phyloP scores from a whole-genome alignment of 1,284 basidiomycete genomes.

The Phellopilus nigrolimitatus region DNA sequence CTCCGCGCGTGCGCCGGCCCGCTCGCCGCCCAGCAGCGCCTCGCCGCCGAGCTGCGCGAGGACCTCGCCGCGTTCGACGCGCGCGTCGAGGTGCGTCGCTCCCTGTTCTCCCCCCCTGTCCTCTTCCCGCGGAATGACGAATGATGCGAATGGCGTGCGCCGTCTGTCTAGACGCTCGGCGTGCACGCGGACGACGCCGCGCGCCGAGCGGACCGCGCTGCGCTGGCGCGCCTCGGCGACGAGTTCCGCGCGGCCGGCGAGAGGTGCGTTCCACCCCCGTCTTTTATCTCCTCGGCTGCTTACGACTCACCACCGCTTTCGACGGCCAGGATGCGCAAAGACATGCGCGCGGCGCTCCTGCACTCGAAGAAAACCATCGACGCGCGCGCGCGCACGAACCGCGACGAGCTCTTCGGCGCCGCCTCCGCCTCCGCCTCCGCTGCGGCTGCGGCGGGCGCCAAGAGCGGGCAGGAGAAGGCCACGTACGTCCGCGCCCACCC shows the following conservation, averaged over 20 bases:
- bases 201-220: conserved; percentile 46
- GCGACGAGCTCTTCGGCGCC: conserved; percentile 64
- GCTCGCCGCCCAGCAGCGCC: conserved; percentile 61
- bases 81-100: conserved; percentile 70
- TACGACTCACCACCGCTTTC: not conserved
- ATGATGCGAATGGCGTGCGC: no score
- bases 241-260: conserved; percentile 43
- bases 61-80: conserved; percentile 61
- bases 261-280: conserved; percentile 38
- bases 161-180: no score
- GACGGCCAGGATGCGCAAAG: conserved; percentile 49
- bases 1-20: conserved; percentile 64
- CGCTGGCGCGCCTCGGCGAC: conserved; percentile 48
- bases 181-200: conserved; percentile 63
- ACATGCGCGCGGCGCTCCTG: conserved; percentile 61
- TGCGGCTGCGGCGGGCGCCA: conserved; percentile 41
- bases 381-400: conserved; percentile 46
- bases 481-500: conserved; percentile 37
- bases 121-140: no score
- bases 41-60: conserved; percentile 69
- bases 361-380: conserved; percentile 70
- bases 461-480: conserved; percentile 46
- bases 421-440: not conserved
- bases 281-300: not conserved
- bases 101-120: no score